A percentile compares a stretch with the other conserved stretches of the same genome.
These are phyloP conservation scores for Abelmoschus esculentus DNA, from an alignment of 345 rosid genomes.

Conservation along the genomic window DNA sequence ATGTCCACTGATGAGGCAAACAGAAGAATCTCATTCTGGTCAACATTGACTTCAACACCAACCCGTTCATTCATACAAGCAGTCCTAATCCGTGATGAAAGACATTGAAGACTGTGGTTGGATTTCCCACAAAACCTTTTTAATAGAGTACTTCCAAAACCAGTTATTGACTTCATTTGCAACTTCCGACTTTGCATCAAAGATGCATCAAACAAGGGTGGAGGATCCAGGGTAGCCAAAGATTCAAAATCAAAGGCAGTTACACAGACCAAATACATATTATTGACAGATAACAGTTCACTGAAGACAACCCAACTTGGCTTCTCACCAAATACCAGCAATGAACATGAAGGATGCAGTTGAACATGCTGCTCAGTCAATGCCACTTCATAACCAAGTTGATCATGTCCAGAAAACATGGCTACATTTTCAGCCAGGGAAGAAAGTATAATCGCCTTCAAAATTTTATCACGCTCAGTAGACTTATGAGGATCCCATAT, in stretches of 20 bases:
- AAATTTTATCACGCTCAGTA: slow-evolving; percentile 33
- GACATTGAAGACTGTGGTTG: slow-evolving; percentile 42
- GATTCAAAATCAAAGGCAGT: slow-evolving; percentile 71
- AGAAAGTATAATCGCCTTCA: slow-evolving; percentile 65
- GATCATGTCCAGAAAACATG: slow-evolving; percentile 75
- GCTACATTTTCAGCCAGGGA: slow-evolving; percentile 78
- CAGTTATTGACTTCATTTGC: slow-evolving; percentile 45
- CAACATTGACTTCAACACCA: slow-evolving; percentile 49
- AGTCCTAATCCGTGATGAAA: slow-evolving; percentile 44
- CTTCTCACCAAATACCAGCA: slow-evolving; percentile 67
- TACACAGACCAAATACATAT: slow-evolving; percentile 77
- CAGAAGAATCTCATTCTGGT: slow-evolving; percentile 54
- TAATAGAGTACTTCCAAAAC: slow-evolving; percentile 49
- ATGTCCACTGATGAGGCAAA: slow-evolving; percentile 46
- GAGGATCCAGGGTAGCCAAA: slow-evolving; percentile 50
- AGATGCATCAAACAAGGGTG: slow-evolving; percentile 57
- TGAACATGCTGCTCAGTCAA: slow-evolving; percentile 64
- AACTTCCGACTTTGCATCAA: slow-evolving; percentile 48
- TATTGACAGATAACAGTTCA: slow-evolving; percentile 54
- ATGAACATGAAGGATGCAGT: slow-evolving; percentile 82
- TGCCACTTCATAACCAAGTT: slow-evolving; percentile 84
- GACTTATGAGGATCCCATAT: slow-evolving; percentile 50
- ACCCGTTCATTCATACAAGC: slow-evolving; percentile 54
- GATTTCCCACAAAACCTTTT: slow-evolving; percentile 74
- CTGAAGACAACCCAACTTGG: slow-evolving; percentile 86